Evolutionary conservation across 352 stramenopile genomes (phyloP).

Genomic region (Globisporangium middletonii): DNA sequence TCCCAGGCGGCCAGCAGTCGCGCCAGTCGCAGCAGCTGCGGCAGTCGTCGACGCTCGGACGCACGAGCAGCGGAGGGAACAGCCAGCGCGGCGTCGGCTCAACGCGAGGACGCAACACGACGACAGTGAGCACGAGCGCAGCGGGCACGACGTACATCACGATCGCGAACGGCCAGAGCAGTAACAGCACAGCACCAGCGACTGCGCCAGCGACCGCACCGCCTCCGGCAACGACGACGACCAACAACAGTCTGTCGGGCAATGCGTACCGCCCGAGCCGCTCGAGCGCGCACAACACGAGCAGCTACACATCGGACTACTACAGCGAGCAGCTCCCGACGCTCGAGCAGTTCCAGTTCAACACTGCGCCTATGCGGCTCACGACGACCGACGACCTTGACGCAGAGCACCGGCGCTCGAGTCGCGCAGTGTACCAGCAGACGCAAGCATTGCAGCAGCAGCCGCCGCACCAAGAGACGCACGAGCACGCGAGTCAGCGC

Average conservation of each 20-base stretch:
- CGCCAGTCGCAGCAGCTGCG: slow-evolving; percentile 4
- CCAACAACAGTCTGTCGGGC: background rate
- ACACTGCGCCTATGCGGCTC: slow-evolving; percentile 5
- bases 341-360: slow-evolving; percentile 12
- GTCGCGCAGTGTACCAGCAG: slow-evolving; percentile 11
- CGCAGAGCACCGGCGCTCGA: slow-evolving; percentile 8
- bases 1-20: background rate
- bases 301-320: background rate
- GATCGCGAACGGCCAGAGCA: slow-evolving; percentile 4
- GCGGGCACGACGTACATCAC: slow-evolving; percentile 14
- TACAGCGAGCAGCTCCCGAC: slow-evolving; percentile 12
- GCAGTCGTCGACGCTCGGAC: background rate
- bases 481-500: slow-evolving; percentile 1
- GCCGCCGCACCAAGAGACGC: slow-evolving; percentile 16
- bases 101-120: slow-evolving; percentile 7
- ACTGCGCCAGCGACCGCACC: background rate
- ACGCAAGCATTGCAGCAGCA: slow-evolving; percentile 2
- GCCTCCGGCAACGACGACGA: background rate
- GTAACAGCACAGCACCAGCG: too few relatives aligned
- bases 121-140: slow-evolving; percentile 8
- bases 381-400: slow-evolving; percentile 8
- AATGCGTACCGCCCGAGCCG: background rate
- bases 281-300: slow-evolving; percentile 4
- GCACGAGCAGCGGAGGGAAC: background rate
- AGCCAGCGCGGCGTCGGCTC: slow-evolving; percentile 4